Evolutionary conservation across 768 basidiomycete species (phyloP), one percentile per base, ranked within the genome.

Genomic region (Psilocybe sp.): DNA sequence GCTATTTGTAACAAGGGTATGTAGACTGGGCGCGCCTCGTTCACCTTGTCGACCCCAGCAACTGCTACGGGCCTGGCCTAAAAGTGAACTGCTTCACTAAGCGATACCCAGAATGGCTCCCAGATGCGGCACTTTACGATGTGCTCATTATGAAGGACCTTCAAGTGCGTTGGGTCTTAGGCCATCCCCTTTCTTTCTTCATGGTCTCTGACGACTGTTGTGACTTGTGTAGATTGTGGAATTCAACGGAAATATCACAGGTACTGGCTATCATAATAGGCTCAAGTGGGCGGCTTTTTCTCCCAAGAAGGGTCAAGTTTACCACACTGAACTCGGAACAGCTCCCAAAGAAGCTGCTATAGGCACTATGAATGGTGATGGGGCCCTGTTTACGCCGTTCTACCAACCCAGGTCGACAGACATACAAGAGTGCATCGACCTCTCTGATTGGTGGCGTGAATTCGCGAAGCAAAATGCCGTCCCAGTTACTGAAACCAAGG

Each of bases 251-350:
- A 28, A 4, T 5, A 1, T 63, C 3, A 64, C 60, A n/a, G 78
- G 75, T 14, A 63, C 69, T 0, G 82, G 80, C 1, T 79, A 78
- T 46, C 38, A 64, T 20, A 70, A 78, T 55, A 72, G 64, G 51
- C 60, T 82, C 46, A 67, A 69, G 31, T 87, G 84, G 84, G 78
- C 78, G 3, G 68, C 81, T 28, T 86, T 76, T 44, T 72, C 76
- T 33, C 67, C 72, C 1, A 55, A 58, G 14, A 64, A 59, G 1
- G 70, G 73, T 18, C 62, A 64, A 43, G 55, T 73, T 28, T 67
- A 67, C 19, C 70, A 74, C 55, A 71, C 74, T 1, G 60, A 69
- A 38, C 57, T 63, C 38, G 70, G 64, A n/a, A 36, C 58, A 40
- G 70, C 64, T 7, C 78, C 78, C 0, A 60, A 60, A 51, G 63